A percentile compares a stretch with the other conserved stretches of the same genome.
These are phyloP conservation scores for Trametes villosa DNA, from an alignment of 768 basidiomycete species.

Conservation along the genomic window DNA sequence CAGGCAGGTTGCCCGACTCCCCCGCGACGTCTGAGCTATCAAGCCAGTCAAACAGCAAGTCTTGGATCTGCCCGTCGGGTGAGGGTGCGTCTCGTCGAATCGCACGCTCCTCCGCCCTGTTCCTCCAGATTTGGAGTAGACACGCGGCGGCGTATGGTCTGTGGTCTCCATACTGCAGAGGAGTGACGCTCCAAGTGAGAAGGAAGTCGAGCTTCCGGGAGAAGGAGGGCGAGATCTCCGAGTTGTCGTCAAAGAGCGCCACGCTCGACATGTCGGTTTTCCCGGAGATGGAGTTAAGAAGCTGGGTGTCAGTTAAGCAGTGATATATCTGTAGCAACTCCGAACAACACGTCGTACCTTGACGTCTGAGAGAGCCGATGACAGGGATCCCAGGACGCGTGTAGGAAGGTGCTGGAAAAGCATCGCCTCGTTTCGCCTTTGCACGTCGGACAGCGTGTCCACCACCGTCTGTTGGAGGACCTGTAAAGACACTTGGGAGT, in stretches of 20 bases:
- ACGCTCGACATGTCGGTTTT: constrained; percentile 63
- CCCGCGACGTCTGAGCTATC: constrained; percentile 66
- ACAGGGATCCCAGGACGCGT: constrained; percentile 60
- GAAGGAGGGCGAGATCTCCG: constrained; percentile 47
- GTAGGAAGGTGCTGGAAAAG: constrained; percentile 69
- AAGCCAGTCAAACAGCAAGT: constrained; percentile 81
- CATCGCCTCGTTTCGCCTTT: constrained; percentile 80
- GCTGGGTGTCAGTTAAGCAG: constrained; percentile 42
- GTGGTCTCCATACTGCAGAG: constrained; percentile 82
- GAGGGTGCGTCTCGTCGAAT: constrained; percentile 62
- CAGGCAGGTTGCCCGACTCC: constrained; percentile 55
- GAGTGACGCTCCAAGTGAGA: constrained; percentile 81
- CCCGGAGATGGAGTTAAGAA: constrained; percentile 76
- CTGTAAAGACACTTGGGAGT: constrained; percentile 44
- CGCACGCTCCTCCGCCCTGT: constrained; percentile 63
- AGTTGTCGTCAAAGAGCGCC: constrained; percentile 57
- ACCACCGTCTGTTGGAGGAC: constrained; percentile 52
- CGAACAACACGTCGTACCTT: constrained; percentile 41
- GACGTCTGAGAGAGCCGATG: constrained; percentile 62
- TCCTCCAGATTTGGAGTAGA: constrained; percentile 65
- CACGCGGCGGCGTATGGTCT: constrained; percentile 76
- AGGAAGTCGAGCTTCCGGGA: constrained; percentile 73
- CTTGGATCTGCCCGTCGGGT: constrained; percentile 69
- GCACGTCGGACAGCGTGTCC: constrained; percentile 70
- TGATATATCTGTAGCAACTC: too few species aligned